These are phyloP conservation scores for Candida hungchunana DNA, from an alignment of 805 yeast species.

Conservation along the genomic window DNA sequence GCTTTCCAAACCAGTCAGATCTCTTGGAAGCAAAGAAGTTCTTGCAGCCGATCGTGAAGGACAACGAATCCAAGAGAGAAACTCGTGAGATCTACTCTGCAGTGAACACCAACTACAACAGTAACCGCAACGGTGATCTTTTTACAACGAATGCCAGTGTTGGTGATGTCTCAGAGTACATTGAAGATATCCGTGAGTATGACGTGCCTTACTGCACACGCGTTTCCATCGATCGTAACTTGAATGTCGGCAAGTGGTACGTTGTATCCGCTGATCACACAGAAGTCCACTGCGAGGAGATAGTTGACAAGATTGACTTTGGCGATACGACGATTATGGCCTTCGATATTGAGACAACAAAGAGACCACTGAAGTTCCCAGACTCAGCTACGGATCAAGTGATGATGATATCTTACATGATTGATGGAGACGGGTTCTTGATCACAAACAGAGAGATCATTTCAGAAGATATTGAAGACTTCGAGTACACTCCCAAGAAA, in stretches of 20 bases:
- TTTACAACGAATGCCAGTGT: constrained; percentile 21
- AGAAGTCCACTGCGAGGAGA: constrained; percentile 49
- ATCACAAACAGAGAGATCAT: constrained; percentile 94
- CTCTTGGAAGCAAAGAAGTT: constrained; percentile 68
- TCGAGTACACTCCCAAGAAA: constrained; percentile 95
- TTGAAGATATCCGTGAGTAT: constrained; percentile 84
- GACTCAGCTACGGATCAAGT: constrained; percentile 86
- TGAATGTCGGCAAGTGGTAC: constrained; percentile 97
- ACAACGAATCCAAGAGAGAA: constrained; percentile 57
- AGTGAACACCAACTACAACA: constrained; percentile 34
- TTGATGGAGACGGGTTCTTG: constrained; percentile 92
- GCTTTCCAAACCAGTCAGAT: constrained; percentile 72
- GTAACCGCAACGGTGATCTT: constrained; percentile 16
- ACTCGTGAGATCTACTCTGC: constrained; percentile 65
- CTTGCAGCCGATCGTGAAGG: constrained; percentile 64
- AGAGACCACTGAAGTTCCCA: constrained; percentile 94
- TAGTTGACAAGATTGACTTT: constrained; percentile 77
- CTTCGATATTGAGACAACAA: constrained; percentile 96
- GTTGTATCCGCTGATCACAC: constrained; percentile 64
- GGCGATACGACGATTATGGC: constrained; percentile 98
- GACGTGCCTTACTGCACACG: constrained; percentile 97
- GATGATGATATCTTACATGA: constrained; percentile 99
- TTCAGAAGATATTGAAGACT: constrained; percentile 91
- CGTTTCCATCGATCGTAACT: constrained; percentile 83
- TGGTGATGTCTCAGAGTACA: constrained; percentile 54